These are phyloP conservation scores for Hypoxylon sp. DNA, from an alignment of 2,329 filamentous ascomycete species.

Conservation along the genomic window DNA sequence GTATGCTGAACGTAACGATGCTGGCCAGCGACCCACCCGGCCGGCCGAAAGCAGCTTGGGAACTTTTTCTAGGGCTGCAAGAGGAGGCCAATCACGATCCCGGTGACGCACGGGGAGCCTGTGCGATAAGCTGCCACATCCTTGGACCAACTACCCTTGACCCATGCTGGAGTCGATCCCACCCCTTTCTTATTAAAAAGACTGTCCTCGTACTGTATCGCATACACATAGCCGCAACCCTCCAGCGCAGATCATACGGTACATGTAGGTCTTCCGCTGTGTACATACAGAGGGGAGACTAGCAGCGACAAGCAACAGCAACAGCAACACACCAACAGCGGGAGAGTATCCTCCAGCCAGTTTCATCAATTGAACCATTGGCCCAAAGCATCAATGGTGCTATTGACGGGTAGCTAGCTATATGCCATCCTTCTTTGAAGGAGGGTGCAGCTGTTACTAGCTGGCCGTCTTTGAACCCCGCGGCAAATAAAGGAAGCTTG, in stretches of 20 bases:
- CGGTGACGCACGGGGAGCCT: slow-evolving; percentile 36
- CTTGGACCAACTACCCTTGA: slow-evolving; percentile 31
- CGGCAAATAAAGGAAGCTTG: slow-evolving; percentile 10
- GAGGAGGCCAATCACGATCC: slow-evolving; percentile 41
- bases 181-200: slow-evolving; percentile 37
- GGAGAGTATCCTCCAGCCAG: slow-evolving; percentile 7
- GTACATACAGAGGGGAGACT: slow-evolving; percentile 5
- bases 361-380: slow-evolving; percentile 25
- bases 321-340: slow-evolving; percentile 12
- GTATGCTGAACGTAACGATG: slow-evolving; percentile 42
- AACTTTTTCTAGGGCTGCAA: slow-evolving; percentile 31
- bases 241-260: slow-evolving; percentile 23
- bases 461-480: slow-evolving; percentile 9
- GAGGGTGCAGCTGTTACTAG: not conserved
- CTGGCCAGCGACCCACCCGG: slow-evolving; percentile 26
- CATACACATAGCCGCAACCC: slow-evolving; percentile 40
- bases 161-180: slow-evolving; percentile 40
- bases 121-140: slow-evolving; percentile 46
- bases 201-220: slow-evolving; percentile 32
- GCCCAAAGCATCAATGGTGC: not conserved
- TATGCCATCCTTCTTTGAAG: not conserved
- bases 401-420: not conserved
- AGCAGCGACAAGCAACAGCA: not conserved
- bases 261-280: slow-evolving; percentile 14
- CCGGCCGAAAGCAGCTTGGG: slow-evolving; percentile 38